A percentile compares a stretch with the other conserved stretches of the same genome.
Conservation (phyloP, 2,329 filamentous ascomycete genomes). For the Microcyclospora tardicrescens region DNA sequence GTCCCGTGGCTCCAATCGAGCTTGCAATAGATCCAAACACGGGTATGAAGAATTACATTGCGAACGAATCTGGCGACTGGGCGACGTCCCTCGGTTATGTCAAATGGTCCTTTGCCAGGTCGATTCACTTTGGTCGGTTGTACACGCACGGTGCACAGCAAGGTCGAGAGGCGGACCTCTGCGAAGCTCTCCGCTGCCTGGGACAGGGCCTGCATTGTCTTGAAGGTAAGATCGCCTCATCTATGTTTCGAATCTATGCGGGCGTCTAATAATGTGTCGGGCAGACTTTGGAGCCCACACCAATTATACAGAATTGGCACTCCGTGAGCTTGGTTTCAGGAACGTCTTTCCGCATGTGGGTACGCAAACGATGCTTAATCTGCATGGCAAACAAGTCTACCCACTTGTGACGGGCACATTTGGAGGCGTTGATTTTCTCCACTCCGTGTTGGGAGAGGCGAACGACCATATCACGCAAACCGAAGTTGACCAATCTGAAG, state of each 20-base stretch:
- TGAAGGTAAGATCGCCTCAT: constrained; percentile 17
- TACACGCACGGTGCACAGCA: constrained; percentile 33
- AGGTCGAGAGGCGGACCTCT: constrained; percentile 33
- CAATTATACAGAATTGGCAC: constrained; percentile 41
- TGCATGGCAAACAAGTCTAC: constrained; percentile 35
- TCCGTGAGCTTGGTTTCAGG: constrained; percentile 38
- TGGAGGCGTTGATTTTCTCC: constrained; percentile 34
- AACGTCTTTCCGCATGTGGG: constrained; percentile 43
- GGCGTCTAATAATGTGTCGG: no score
- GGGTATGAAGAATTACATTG: constrained; percentile 99
- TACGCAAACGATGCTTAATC: constrained; percentile 30
- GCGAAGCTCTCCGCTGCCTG: constrained; percentile 37
- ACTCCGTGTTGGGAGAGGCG: constrained; percentile 38
- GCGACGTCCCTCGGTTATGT: constrained; percentile 70
- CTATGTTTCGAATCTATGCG: no score
- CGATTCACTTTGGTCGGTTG: constrained; percentile 36
- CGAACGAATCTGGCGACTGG: constrained; percentile 77
- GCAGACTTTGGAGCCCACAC: constrained; percentile 41
- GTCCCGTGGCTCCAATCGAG: constrained; percentile 48
- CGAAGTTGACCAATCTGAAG: constrained; percentile 35
- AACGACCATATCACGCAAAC: constrained; percentile 37
- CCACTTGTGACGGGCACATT: constrained; percentile 44
- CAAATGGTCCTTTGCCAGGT: constrained; percentile 31
- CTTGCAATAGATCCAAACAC: constrained; percentile 40
- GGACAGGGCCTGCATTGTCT: constrained; percentile 42